Conservation (phyloP, 139 green algal species). For the Haematococcus lacustris region DNA sequence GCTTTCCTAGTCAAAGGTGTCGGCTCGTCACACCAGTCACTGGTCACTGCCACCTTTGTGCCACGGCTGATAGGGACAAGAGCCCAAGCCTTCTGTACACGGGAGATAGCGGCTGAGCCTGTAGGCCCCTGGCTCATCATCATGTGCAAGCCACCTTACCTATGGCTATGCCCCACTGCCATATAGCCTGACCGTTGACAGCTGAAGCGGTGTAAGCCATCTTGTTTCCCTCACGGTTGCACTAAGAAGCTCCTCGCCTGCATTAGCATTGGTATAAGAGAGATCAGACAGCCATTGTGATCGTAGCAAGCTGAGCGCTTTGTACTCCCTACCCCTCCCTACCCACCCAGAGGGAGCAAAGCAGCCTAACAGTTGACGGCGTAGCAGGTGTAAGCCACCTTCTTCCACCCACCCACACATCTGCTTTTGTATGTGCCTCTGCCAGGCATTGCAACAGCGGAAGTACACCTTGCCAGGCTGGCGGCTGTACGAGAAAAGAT, state of each 20-base stretch:
- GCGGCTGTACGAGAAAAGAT: constrained; percentile 36
- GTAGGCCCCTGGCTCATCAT: background rate
- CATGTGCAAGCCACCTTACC: background rate
- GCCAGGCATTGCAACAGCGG: constrained; percentile 61
- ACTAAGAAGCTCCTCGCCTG: no score
- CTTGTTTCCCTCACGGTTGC: no score
- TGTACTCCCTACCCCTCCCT: no score
- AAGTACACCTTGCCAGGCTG: constrained; percentile 57
- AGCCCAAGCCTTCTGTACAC: background rate
- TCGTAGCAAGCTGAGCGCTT: no score
- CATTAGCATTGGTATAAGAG: no score
- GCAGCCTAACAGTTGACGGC: background rate
- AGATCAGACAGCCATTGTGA: no score
- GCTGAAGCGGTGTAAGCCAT: no score
- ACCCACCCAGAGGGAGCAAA: no score
- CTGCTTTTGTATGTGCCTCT: background rate
- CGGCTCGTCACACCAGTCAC: background rate
- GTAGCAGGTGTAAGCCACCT: background rate
- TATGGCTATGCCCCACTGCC: background rate
- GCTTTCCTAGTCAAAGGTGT: background rate
- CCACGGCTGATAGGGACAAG: background rate
- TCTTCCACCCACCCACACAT: no score
- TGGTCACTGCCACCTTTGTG: background rate
- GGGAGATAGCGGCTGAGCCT: background rate
- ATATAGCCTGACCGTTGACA: no score